Percentiles rank a stretch among this genome's conserved stretches.
These are phyloP conservation scores for Penicillium lividum DNA, from an alignment of 495 filamentous ascomycete genomes.

Conservation along the genomic window DNA sequence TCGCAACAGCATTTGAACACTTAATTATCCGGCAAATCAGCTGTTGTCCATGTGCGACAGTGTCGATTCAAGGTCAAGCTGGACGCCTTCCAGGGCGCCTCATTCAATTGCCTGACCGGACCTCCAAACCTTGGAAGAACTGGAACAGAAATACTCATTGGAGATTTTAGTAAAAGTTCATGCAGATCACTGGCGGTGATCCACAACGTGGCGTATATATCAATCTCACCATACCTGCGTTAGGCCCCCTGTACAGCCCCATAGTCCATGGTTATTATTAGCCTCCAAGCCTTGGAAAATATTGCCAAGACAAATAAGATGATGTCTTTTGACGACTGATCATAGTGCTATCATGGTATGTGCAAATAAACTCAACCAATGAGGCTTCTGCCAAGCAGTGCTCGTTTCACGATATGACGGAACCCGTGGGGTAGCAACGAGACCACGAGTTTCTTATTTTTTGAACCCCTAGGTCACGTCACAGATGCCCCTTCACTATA, in stretches of 20 bases:
- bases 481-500: background rate
- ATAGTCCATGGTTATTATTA: conserved; percentile 3
- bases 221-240: background rate
- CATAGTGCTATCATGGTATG: background rate
- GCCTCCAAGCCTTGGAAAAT: background rate
- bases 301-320: background rate
- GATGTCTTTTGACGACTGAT: background rate
- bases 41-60: background rate
- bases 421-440: background rate
- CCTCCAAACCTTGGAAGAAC: background rate
- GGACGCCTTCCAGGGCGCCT: conserved; percentile 17
- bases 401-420: background rate
- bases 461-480: background rate
- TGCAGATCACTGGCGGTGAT: background rate
- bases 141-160: background rate
- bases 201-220: background rate
- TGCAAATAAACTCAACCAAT: background rate
- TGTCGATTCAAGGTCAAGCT: background rate
- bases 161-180: background rate
- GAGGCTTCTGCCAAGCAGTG: background rate
- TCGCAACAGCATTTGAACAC: background rate
- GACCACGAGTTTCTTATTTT: background rate
- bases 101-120: background rate
- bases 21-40: conserved; percentile 1
- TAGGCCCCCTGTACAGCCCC: conserved; percentile 4